A percentile compares a stretch with the other conserved stretches of the same genome.
Conservation (phyloP, 176 grass and related monocot species). For the Tillandsia leiboldiana region DNA sequence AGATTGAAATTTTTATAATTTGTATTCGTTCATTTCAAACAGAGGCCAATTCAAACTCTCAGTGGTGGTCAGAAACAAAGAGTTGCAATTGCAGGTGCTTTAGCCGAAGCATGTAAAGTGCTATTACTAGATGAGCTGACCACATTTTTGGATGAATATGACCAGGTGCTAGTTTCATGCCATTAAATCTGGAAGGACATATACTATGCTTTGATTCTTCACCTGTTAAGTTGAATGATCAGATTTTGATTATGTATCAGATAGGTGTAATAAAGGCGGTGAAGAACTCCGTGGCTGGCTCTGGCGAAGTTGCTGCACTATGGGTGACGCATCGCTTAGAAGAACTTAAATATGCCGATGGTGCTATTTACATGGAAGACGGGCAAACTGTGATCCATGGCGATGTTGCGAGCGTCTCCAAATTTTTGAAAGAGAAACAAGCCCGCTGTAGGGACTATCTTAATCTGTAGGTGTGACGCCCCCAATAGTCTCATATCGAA, state of each 20-base stretch:
- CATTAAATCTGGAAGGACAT: background rate
- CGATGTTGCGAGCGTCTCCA: slow-evolving; percentile 38
- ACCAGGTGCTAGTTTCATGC: slow-evolving; percentile 46
- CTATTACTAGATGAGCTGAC: slow-evolving; percentile 78
- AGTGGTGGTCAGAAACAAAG: slow-evolving; percentile 98
- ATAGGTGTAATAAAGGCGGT: slow-evolving; percentile 78
- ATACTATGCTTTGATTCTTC: slow-evolving; percentile 1
- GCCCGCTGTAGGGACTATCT: slow-evolving; percentile 44
- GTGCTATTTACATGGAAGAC: slow-evolving; percentile 95
- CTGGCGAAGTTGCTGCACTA: slow-evolving; percentile 62
- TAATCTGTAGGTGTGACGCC: slow-evolving; percentile 24
- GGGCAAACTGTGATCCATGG: slow-evolving; percentile 67
- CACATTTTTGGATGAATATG: slow-evolving; percentile 92
- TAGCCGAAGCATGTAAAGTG: slow-evolving; percentile 88
- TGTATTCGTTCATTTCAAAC: slow-evolving; percentile 30
- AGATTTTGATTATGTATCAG: slow-evolving; percentile 30
- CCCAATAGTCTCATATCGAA: no score
- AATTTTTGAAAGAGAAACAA: slow-evolving; percentile 74
- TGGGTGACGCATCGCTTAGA: slow-evolving; percentile 97
- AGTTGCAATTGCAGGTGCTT: slow-evolving; percentile 89
- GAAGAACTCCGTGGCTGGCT: slow-evolving; percentile 56
- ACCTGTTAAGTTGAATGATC: background rate
- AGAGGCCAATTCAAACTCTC: slow-evolving; percentile 91
- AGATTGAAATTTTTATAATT: background rate
- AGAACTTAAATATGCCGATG: slow-evolving; percentile 89